Base-by-base conservation (phyloP, 2,329 filamentous ascomycete species). In the Thermomyces lanuginosus region DNA sequence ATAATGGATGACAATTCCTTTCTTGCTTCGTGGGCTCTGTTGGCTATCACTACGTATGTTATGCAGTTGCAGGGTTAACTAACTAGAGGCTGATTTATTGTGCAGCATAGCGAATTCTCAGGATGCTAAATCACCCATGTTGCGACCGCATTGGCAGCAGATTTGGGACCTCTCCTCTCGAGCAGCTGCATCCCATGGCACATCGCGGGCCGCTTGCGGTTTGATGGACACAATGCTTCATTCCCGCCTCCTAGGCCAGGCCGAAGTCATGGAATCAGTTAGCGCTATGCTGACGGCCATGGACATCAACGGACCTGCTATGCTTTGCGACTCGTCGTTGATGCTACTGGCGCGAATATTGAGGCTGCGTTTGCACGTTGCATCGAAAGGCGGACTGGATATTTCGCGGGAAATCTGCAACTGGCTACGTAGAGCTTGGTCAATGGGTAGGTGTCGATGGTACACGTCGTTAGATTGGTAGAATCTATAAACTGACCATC, bases 401-500 rank as follows among this genome's bases (percentile, higher is more conserved):
- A 76, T 73, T 3, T 73, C 71, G 19, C 76, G 72, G 36, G 70
- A 78, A 40, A 65, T 89, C 18, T 68, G 89, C 30, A 66, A 72
- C 40, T 98, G 89, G 89, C 50, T 89, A 1, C 73, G 83, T 40
- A 66, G 72, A 17, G 75, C 68, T 41, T 98, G 86, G 83, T 73
- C 72, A 37, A 77, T 83, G 37, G 73, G 80, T 86, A 60, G 47
- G 66, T 50, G 28, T 11, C 25, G 17, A 16, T 27, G 6, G 12
- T 29, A 13, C 16, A 22, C 13, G 28, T 17, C 21, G 12, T 18
- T 5, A 21, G 6, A 5, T 27, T 27, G 25, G 25, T 20, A 27
- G 23, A 33, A 24, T 32, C 31, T 31, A 33, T 9, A 15, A 21
- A 22, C 21, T 27, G 18, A n/a, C 16, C 36, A 77, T 72, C 63